phyloP scores from a whole-genome alignment of 257 asterid genomes.

The Mitragyna speciosa region DNA sequence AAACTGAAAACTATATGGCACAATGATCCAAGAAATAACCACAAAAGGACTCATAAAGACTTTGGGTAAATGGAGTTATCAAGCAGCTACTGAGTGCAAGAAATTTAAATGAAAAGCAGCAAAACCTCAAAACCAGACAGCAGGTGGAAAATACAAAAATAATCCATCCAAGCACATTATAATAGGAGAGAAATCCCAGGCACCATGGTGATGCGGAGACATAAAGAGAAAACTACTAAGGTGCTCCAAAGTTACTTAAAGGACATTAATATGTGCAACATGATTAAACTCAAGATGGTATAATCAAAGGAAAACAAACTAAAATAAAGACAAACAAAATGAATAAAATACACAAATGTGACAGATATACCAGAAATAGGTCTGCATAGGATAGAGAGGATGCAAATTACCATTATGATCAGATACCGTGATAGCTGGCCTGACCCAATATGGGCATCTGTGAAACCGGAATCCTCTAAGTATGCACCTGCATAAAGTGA shows the following conservation, averaged over 20 bases:
- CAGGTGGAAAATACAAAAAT: background rate
- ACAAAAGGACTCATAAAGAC: background rate
- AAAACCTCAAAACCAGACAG: background rate
- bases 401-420: slow-evolving; percentile 70
- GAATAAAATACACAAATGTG: background rate
- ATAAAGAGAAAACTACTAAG: background rate
- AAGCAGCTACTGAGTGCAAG: background rate
- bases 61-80: background rate
- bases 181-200: background rate
- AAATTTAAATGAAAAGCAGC: background rate
- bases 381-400: background rate
- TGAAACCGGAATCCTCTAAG: slow-evolving; percentile 97
- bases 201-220: background rate
- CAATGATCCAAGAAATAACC: background rate
- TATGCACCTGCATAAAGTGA: slow-evolving; percentile 69
- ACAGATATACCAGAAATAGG: background rate
- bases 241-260: background rate
- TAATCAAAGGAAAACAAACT: background rate
- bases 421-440: slow-evolving; percentile 85
- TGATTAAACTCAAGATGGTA: background rate
- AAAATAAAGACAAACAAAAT: background rate
- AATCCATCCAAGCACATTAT: background rate
- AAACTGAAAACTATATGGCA: background rate
- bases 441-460: slow-evolving; percentile 92
- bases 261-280: background rate